Conservation (phyloP, 257 asterid genomes). For the Cynanchum wilfordii region DNA sequence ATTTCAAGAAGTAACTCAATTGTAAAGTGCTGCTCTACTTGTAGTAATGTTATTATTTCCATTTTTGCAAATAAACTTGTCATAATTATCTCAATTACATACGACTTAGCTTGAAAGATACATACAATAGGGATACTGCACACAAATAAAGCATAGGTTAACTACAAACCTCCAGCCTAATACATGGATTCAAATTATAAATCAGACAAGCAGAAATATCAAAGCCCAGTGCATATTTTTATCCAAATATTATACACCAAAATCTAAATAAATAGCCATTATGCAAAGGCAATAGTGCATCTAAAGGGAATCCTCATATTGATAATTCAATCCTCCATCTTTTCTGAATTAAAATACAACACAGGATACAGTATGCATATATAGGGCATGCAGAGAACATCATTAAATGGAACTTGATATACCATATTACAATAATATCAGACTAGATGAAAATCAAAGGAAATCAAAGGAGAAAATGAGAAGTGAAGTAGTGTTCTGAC, state of each 20-base stretch:
- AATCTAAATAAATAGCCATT: neutral
- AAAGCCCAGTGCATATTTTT: neutral
- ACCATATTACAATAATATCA: neutral
- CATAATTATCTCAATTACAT: neutral
- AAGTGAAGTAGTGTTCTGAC: constrained; percentile 25
- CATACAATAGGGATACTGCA: too few relatives aligned
- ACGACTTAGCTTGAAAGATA: neutral
- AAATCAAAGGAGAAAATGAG: constrained; percentile 9
- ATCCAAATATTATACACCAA: neutral
- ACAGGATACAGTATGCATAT: neutral
- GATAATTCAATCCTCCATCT: neutral
- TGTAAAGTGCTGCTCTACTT: neutral
- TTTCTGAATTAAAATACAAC: neutral
- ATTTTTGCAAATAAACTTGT: neutral
- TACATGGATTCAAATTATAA: neutral
- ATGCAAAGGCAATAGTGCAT: neutral
- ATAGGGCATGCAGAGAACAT: neutral
- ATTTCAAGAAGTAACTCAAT: too few relatives aligned
- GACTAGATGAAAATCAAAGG: constrained; percentile 1
- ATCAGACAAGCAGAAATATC: neutral
- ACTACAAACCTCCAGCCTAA: neutral
- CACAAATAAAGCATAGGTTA: neutral
- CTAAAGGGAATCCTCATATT: neutral
- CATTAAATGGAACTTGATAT: neutral
- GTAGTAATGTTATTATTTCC: neutral